Conservation (phyloP, 1,284 basidiomycete species). For the Leccinum solheimii region DNA sequence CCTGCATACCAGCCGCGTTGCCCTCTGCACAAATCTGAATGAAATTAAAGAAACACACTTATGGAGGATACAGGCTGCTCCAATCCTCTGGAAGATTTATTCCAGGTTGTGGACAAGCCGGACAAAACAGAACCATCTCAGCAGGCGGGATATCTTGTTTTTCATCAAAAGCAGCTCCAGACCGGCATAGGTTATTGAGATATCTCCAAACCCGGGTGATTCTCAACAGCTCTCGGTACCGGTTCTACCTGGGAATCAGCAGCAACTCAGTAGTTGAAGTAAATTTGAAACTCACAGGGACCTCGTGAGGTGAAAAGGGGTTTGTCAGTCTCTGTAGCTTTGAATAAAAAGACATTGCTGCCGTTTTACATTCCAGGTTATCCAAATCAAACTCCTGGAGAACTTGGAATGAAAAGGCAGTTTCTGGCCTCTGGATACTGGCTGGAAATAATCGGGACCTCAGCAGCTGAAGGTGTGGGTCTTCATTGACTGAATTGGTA, state of each 20-base stretch:
- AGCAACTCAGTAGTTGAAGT: too few relatives aligned
- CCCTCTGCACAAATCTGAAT: too few relatives aligned
- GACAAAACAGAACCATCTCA: neutral
- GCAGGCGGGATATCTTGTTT: neutral
- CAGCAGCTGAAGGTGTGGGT: too few relatives aligned
- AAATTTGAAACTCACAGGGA: neutral
- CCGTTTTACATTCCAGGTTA: neutral
- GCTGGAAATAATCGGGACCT: too few relatives aligned
- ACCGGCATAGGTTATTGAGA: neutral
- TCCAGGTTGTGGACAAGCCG: neutral
- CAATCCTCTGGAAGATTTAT: neutral
- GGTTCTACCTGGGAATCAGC: neutral
- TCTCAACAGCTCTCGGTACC: neutral
- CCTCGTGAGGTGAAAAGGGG: neutral
- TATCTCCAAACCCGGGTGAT: neutral
- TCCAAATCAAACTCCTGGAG: neutral
- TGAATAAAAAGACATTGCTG: neutral
- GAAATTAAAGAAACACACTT: neutral
- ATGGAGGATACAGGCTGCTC: neutral
- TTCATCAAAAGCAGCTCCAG: neutral
- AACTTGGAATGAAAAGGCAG: neutral
- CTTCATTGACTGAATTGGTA: too few relatives aligned
- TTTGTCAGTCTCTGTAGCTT: neutral
- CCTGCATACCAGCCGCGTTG: too few relatives aligned
- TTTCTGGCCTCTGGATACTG: neutral